Evolutionary conservation across 768 basidiomycete species (phyloP).

Genomic region (Collybia mongolica): DNA sequence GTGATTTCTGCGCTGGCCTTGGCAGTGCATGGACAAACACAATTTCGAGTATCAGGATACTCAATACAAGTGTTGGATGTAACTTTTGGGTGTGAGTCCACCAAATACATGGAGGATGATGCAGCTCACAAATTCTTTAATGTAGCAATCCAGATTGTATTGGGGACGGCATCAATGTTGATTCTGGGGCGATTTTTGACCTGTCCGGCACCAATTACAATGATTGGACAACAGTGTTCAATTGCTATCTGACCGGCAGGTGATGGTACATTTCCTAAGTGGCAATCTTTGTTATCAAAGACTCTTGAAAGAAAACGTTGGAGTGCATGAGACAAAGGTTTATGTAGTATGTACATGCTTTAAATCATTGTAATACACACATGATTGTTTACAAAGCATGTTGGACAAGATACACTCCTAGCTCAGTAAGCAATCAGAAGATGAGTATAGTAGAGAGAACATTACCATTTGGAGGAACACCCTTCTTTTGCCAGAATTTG

Average conservation of each 20-base stretch:
- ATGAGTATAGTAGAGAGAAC: too few species aligned
- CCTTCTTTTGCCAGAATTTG: slow-evolving; percentile 12
- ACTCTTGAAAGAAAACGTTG: too few species aligned
- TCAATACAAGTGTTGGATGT: background rate
- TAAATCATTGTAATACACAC: too few species aligned
- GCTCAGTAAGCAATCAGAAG: too few species aligned
- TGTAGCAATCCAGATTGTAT: background rate
- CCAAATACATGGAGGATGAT: background rate
- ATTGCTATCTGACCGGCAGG: background rate
- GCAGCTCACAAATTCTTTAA: background rate
- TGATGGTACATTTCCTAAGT: too few species aligned
- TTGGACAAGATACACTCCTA: too few species aligned
- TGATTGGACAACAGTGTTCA: background rate
- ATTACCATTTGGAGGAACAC: slow-evolving; percentile 6
- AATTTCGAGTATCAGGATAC: background rate
- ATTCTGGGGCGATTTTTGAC: background rate
- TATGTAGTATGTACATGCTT: too few species aligned
- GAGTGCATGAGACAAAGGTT: too few species aligned
- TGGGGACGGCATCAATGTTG: slow-evolving; percentile 1
- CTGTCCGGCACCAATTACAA: background rate
- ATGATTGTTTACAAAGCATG: too few species aligned
- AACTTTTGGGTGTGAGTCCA: slow-evolving; percentile 1
- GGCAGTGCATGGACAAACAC: background rate
- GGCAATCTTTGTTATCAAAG: too few species aligned
- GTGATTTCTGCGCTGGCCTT: background rate